Base-by-base conservation (phyloP, 2,329 filamentous ascomycete genomes). In the Ambrosiella xylebori region DNA sequence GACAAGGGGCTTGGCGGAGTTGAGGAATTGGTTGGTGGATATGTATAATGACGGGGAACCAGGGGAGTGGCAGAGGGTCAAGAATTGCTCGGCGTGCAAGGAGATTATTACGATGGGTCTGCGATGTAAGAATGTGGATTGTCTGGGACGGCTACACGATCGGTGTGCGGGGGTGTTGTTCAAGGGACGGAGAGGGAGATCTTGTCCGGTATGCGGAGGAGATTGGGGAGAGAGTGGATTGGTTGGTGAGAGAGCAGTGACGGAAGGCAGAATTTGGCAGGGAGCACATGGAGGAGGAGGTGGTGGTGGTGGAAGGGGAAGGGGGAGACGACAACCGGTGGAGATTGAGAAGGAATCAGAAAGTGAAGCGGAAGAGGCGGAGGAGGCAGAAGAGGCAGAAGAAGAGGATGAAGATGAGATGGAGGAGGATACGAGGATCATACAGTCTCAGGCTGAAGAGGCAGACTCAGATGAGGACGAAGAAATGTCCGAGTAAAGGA, bases 81-180 rank as follows among this genome's bases (percentile, higher is more conserved):
- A 93, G 71, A 81, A 83, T 62, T 98, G 93, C 68, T 80, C 85
- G 65, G 89, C 87, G 0, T 98, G 93, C 70, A 86, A 82, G 68
- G 89, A 95, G 63, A 85, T 97, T 61, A 80, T 97, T 45, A 98
- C 91, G 0, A 73, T 85, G 62, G 89, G 90, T 0, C 79, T 89
- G 74, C 78, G 90, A 57, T 95, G 90, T 69, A 69, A 75, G 1
- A 77, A 85, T 61, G 70, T 77, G 41, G 76, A 81, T 17, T 96
- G 90, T 67, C 73, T 70, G 37, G 76, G 82, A 9, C 76, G 90
- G 9, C 69, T 95, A 13, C 90, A 96, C 68, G 79, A 89, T 62
- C 80, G 83, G 55, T 96, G 89, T 68, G 76, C 81, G 58, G 77
- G 80, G 11, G 81, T 80, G 36, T 88, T 85, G 68, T 95, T 88